phyloP scores from a whole-genome alignment of 2,329 filamentous ascomycete species.

The Lachnum nothofagi region DNA sequence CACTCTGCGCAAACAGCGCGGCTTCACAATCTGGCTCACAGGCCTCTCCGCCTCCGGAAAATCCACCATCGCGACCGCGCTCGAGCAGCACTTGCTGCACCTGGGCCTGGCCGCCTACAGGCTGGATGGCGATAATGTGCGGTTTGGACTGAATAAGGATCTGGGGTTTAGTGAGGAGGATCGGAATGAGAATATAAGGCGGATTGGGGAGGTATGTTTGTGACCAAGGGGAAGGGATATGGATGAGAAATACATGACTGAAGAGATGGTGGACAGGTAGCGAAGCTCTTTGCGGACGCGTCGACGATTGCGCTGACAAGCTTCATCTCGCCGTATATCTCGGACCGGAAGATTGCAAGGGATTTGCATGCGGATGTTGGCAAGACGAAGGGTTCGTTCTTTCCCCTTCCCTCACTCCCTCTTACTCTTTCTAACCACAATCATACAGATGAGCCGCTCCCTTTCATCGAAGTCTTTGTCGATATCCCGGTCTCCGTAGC shows the following conservation, averaged over 20 bases:
- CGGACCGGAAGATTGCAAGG: slow-evolving; percentile 78
- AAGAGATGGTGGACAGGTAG: slow-evolving; percentile 53
- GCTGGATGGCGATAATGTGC: slow-evolving; percentile 96
- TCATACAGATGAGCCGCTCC: slow-evolving; percentile 51
- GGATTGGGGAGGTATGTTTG: slow-evolving; percentile 70
- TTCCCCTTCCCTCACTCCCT: neutral
- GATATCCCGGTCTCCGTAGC: slow-evolving; percentile 88
- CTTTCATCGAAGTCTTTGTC: slow-evolving; percentile 91
- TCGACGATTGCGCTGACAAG: slow-evolving; percentile 84
- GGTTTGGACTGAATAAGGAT: slow-evolving; percentile 97
- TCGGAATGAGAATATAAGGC: slow-evolving; percentile 94
- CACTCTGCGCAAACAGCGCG: slow-evolving; percentile 71
- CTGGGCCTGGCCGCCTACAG: slow-evolving; percentile 79
- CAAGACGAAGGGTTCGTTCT: slow-evolving; percentile 39
- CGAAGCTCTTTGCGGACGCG: slow-evolving; percentile 91
- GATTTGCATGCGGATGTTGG: slow-evolving; percentile 64
- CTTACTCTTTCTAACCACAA: neutral
- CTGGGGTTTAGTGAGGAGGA: slow-evolving; percentile 89
- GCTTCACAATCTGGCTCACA: slow-evolving; percentile 96
- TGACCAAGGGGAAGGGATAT: neutral
- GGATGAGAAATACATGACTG: neutral
- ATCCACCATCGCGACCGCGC: slow-evolving; percentile 91
- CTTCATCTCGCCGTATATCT: slow-evolving; percentile 93
- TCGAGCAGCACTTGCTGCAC: slow-evolving; percentile 94
- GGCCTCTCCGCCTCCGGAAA: slow-evolving; percentile 95